Evolutionary conservation across 441 rosid genomes (phyloP), one percentile per base, ranked within the genome.

Genomic region (Monsonia emarginata): DNA sequence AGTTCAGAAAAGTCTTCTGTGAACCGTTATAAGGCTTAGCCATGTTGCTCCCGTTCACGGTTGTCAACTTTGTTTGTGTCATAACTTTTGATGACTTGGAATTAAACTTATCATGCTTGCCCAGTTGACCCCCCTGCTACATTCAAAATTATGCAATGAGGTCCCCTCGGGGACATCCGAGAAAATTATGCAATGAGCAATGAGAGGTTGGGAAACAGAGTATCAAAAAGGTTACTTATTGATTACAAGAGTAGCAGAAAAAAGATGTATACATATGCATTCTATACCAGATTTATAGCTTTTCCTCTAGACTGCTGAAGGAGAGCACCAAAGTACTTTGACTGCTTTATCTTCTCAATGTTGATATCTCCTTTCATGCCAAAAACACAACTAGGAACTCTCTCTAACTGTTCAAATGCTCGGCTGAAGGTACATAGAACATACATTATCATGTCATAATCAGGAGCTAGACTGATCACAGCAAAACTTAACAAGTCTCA

Each of bases 11-110:
- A 69, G 58, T 72, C 68, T 67, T 81, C 42, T 63, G 68, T 63
- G 69, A 76, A 66, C 76, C 66, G 63, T 61, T 57, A 63, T 64
- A 79, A 73, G 73, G 73, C 67, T 73, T 86, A 34, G 61, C 59
- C 52, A 86, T 75, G 76, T 72, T 81, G 78, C 77, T 82, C 68
- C 95, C 98, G 75, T 87, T 86, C 76, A 87, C 67, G 71, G 96
- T 88, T 28, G 86, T 75, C 79, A 90, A 76, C 74, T 78, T 88
- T 68, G 82, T 82, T 72, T 85, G 93, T 61, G 73, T 77, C 73
- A 76, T 65, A 34, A 77, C 69, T 76, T 84, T 83, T 66, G 88
- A 69, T 62, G 82, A 63, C 81, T 74, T 83, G 75, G 75, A 40
- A 69, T 71, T 72, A 0, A 70, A 44, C 46, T 83, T 84, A 2